Percentiles rank a stretch among this genome's conserved stretches.
Conservation (phyloP, 2,329 filamentous ascomycete species). For the Calonectria crousiana region DNA sequence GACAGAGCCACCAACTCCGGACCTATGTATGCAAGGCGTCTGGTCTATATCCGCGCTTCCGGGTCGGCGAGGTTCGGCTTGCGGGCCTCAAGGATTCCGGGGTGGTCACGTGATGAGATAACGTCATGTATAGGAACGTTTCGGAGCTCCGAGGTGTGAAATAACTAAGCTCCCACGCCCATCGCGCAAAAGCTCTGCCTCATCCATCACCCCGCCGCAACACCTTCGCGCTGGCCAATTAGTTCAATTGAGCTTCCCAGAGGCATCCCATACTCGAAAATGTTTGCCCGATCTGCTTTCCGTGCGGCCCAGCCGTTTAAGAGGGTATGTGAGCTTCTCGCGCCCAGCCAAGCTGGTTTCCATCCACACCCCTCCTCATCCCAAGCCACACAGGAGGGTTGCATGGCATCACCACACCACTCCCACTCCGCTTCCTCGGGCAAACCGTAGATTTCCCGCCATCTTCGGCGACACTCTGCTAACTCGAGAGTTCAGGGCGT, state of each 20-base stretch:
- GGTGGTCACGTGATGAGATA: constrained; percentile 19
- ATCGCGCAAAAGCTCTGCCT: constrained; percentile 28
- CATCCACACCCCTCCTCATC: constrained; percentile 13
- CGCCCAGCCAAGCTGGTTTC: not conserved
- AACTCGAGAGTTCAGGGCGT: constrained; percentile 57
- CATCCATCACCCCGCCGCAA: constrained; percentile 24
- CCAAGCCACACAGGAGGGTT: constrained; percentile 11
- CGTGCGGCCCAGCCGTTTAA: constrained; percentile 74
- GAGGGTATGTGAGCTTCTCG: constrained; percentile 63
- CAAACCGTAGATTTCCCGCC: not conserved
- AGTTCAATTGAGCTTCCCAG: constrained; percentile 37
- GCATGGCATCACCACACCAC: constrained; percentile 19
- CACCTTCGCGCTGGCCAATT: constrained; percentile 35
- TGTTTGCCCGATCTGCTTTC: constrained; percentile 77
- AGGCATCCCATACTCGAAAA: constrained; percentile 52
- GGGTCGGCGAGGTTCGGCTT: constrained; percentile 13
- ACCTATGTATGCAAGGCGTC: not conserved
- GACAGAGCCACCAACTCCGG: not conserved
- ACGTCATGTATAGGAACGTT: constrained; percentile 24
- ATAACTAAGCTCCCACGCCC: constrained; percentile 22
- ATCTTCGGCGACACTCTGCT: constrained; percentile 22
- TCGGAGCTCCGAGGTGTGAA: constrained; percentile 15
- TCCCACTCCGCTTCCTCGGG: not conserved
- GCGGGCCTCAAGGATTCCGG: not conserved
- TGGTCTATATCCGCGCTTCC: constrained; percentile 27